Percentiles rank a stretch among this genome's conserved stretches.
Conservation (phyloP, 1,284 basidiomycete genomes). For the Phlebopus sp. region DNA sequence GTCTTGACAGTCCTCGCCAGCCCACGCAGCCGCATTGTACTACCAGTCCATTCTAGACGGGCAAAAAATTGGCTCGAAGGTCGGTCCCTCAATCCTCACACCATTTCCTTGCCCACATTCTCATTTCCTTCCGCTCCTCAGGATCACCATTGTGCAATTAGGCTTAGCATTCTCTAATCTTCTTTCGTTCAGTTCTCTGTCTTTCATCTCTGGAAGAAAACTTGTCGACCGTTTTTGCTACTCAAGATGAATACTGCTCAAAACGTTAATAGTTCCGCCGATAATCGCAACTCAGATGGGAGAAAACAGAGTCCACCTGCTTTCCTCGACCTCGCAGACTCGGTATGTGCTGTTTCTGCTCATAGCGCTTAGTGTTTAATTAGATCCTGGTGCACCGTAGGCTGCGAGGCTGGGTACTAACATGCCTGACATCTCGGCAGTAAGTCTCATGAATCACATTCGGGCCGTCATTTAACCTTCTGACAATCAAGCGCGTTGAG, state of each 20-base stretch:
- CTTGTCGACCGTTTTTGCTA: conserved; percentile 40
- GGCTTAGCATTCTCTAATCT: conserved; percentile 55
- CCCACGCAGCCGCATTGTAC: conserved; percentile 60
- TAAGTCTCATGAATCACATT: conserved; percentile 40
- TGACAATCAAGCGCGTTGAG: conserved; percentile 67
- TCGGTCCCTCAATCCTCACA: conserved; percentile 30
- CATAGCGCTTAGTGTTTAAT: conserved; percentile 21
- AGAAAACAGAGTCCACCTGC: conserved; percentile 83
- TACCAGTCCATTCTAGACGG: conserved; percentile 76
- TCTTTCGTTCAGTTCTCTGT: conserved; percentile 55
- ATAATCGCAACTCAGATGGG: conserved; percentile 66
- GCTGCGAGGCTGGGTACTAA: conserved; percentile 80
- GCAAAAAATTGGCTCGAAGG: conserved; percentile 73
- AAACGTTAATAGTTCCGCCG: conserved; percentile 67
- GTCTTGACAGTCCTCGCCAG: conserved; percentile 26
- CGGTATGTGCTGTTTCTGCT: conserved; percentile 50
- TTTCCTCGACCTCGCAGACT: conserved; percentile 87
- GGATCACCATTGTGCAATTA: conserved; percentile 70
- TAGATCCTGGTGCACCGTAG: conserved; percentile 36
- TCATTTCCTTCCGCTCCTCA: conserved; percentile 27
- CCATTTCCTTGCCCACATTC: background rate
- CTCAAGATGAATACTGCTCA: conserved; percentile 66
- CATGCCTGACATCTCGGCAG: conserved; percentile 77
- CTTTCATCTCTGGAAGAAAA: conserved; percentile 51
- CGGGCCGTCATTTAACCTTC: conserved; percentile 4